A percentile compares a stretch with the other conserved stretches of the same genome.
Evolutionary conservation across 352 stramenopile genomes (phyloP).

Genomic region (Globisporangium irregulare): DNA sequence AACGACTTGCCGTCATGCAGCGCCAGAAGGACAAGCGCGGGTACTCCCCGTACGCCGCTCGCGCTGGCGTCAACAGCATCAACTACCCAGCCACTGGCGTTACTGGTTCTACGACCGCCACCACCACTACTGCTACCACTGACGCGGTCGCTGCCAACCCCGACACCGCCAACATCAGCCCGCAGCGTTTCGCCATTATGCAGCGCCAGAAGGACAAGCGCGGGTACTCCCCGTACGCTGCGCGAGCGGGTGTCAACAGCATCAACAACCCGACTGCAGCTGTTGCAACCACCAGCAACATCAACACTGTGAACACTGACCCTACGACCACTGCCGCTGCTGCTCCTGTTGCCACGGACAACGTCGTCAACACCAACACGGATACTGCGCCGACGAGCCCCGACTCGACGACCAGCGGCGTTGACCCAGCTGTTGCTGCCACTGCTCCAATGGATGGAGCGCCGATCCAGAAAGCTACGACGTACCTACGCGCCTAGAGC

Average conservation of each 20-base stretch:
- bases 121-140: too few relatives aligned
- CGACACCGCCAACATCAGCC: background rate
- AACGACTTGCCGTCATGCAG: background rate
- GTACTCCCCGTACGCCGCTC: background rate
- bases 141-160: background rate
- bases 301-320: background rate
- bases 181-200: background rate
- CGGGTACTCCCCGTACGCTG: background rate
- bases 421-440: background rate
- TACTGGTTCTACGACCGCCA: too few relatives aligned
- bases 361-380: background rate
- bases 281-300: background rate
- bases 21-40: background rate
- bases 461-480: background rate
- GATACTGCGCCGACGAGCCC: background rate
- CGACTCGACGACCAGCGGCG: background rate
- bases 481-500: background rate
- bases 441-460: background rate
- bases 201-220: background rate
- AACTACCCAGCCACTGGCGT: background rate
- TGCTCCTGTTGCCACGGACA: background rate
- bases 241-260: conserved; percentile 3
- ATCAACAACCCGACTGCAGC: background rate
- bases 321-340: background rate
- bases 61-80: conserved; percentile 4